A percentile compares a stretch with the other conserved stretches of the same genome.
Conservation (phyloP, 306 rosid genomes). For the Geum urbanum region DNA sequence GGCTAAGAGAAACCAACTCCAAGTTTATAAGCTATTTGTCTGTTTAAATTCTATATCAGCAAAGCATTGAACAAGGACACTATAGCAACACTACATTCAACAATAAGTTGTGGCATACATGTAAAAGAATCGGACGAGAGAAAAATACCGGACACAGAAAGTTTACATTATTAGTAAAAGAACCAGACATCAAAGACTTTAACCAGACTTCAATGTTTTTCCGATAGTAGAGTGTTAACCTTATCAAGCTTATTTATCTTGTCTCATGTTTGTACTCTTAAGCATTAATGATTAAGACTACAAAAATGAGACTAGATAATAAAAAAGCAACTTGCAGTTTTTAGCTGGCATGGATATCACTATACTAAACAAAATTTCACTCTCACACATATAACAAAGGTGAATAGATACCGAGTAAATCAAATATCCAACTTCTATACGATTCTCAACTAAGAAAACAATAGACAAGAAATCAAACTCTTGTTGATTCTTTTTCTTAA, state of each 20-base stretch:
- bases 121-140: background rate
- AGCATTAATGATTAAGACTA: too few species aligned
- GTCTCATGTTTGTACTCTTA: background rate
- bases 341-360: too few species aligned
- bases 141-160: background rate
- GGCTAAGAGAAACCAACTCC: conserved; percentile 70
- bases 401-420: too few species aligned
- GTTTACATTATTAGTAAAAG: background rate
- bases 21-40: conserved; percentile 61
- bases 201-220: conserved; percentile 32
- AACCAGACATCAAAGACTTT: conserved; percentile 23
- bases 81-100: conserved; percentile 76
- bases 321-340: too few species aligned
- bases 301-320: too few species aligned
- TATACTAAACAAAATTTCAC: too few species aligned
- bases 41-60: conserved; percentile 58
- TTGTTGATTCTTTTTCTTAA: too few species aligned
- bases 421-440: too few species aligned
- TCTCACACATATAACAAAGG: too few species aligned
- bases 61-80: conserved; percentile 75
- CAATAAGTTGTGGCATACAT: conserved; percentile 48
- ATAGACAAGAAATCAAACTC: too few species aligned
- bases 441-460: too few species aligned
- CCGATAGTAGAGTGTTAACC: background rate
- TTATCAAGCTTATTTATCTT: background rate